A percentile compares a stretch with the other conserved stretches of the same genome.
Conservation (phyloP, 2,329 filamentous ascomycete species). For the Penicillium sp. region DNA sequence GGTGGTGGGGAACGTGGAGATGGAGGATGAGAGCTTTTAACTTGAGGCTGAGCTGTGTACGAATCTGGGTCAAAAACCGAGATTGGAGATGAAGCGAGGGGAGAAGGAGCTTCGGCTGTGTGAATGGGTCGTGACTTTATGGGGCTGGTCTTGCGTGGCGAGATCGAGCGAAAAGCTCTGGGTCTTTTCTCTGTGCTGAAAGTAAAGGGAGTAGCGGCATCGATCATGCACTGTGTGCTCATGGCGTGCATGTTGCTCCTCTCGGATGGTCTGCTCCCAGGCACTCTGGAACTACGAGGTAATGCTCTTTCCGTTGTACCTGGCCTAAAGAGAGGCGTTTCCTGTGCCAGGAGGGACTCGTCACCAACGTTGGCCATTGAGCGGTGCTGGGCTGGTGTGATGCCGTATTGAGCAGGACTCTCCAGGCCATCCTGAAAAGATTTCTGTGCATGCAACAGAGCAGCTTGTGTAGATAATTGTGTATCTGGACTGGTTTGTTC, state of each 20-base stretch:
- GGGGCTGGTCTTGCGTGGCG: neutral
- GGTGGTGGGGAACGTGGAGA: neutral
- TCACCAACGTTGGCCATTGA: constrained; percentile 13
- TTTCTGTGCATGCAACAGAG: constrained; percentile 38
- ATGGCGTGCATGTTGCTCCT: constrained; percentile 26
- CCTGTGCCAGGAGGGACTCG: constrained; percentile 21
- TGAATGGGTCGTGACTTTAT: neutral
- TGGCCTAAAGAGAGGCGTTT: constrained; percentile 33
- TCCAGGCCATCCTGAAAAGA: constrained; percentile 41
- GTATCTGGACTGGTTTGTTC: constrained; percentile 29
- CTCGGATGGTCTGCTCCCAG: constrained; percentile 10
- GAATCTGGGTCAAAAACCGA: neutral
- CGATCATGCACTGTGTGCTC: constrained; percentile 44
- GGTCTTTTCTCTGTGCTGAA: constrained; percentile 33
- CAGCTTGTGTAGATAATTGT: constrained; percentile 43
- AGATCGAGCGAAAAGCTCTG: constrained; percentile 6
- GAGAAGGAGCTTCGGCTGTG: constrained; percentile 5
- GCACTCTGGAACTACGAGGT: constrained; percentile 1
- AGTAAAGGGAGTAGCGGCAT: constrained; percentile 41
- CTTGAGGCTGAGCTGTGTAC: neutral
- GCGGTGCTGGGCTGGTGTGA: constrained; percentile 12
- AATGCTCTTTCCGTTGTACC: constrained; percentile 10
- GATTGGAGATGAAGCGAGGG: neutral
- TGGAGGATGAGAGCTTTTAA: neutral
- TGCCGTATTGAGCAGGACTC: constrained; percentile 24